Conservation (phyloP, 2,329 filamentous ascomycete genomes). For the Chaetothyriales sp. region DNA sequence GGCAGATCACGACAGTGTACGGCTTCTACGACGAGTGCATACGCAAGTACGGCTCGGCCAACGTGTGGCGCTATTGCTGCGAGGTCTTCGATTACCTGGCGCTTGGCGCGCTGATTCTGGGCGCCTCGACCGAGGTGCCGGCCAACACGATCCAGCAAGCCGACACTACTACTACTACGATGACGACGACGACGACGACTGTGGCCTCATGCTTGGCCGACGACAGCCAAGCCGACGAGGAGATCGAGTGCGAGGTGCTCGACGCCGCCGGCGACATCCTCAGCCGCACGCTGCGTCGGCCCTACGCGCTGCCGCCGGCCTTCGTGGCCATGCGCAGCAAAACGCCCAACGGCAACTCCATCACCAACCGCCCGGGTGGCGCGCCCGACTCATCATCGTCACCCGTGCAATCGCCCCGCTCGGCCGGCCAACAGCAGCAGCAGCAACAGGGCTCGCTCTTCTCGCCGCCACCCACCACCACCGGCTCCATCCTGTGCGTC, state of each 20-base stretch:
- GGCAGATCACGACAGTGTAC: constrained; percentile 94
- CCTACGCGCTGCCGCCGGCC: constrained; percentile 5
- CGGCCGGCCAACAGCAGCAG: constrained; percentile 41
- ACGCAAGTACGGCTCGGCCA: constrained; percentile 88
- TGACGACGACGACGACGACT: constrained; percentile 18
- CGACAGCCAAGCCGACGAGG: constrained; percentile 47
- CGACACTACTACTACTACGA: too few relatives aligned
- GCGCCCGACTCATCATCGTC: constrained; percentile 19
- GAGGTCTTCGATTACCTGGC: constrained; percentile 97
- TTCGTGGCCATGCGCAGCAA: constrained; percentile 6
- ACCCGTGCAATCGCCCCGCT: constrained; percentile 68
- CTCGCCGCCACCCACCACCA: constrained; percentile 32
- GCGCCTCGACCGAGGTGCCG: constrained; percentile 54
- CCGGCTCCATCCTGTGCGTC: constrained; percentile 83
- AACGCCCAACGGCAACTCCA: constrained; percentile 1
- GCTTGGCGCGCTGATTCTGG: constrained; percentile 78
- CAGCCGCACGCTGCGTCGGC: constrained; percentile 35
- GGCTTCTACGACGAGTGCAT: constrained; percentile 97
- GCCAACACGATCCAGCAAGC: constrained; percentile 7
- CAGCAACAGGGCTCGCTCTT: constrained; percentile 13
- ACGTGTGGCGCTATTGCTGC: constrained; percentile 94
- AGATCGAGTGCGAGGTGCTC: constrained; percentile 73
- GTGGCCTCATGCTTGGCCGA: constrained; percentile 35
- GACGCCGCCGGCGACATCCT: constrained; percentile 72
- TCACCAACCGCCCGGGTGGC: constrained; percentile 16